phyloP scores from a whole-genome alignment of 495 filamentous ascomycete genomes.

The Penicillium ochrochloron region DNA sequence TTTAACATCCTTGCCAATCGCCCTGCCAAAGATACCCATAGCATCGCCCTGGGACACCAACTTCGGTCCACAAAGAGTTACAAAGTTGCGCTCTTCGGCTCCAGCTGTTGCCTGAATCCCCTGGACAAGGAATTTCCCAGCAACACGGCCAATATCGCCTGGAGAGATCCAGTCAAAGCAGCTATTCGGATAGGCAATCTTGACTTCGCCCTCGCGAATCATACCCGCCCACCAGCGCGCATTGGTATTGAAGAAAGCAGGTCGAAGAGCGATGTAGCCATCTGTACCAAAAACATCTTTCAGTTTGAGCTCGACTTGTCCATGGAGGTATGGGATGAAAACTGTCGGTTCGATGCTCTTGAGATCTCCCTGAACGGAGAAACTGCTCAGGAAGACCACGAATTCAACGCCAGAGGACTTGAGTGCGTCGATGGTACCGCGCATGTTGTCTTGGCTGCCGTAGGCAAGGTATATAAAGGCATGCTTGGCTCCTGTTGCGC shows the following conservation, averaged over 20 bases:
- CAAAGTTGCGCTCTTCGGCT: slow-evolving; percentile 13
- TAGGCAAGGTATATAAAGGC: slow-evolving; percentile 40
- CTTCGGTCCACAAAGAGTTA: slow-evolving; percentile 13
- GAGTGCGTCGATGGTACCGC: slow-evolving; percentile 28
- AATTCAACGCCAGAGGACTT: slow-evolving; percentile 33
- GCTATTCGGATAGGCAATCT: slow-evolving; percentile 19
- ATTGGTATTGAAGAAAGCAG: slow-evolving; percentile 35
- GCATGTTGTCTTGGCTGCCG: slow-evolving; percentile 33
- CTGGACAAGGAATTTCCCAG: slow-evolving; percentile 31
- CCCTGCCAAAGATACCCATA: slow-evolving; percentile 6
- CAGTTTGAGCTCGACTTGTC: slow-evolving; percentile 37
- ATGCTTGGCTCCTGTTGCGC: slow-evolving; percentile 25
- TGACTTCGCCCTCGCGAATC: slow-evolving; percentile 31
- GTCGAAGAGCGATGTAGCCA: slow-evolving; percentile 33
- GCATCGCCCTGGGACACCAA: slow-evolving; percentile 9
- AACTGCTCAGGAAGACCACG: slow-evolving; percentile 40
- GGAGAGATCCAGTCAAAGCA: slow-evolving; percentile 36
- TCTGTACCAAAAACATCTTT: slow-evolving; percentile 32
- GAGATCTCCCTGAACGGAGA: slow-evolving; percentile 25
- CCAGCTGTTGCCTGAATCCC: slow-evolving; percentile 2
- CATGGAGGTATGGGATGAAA: slow-evolving; percentile 34
- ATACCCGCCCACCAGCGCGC: slow-evolving; percentile 18
- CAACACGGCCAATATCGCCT: slow-evolving; percentile 35
- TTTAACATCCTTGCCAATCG: slow-evolving; percentile 9
- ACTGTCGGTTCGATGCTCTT: slow-evolving; percentile 16